Percentiles rank a stretch among this genome's conserved stretches.
Evolutionary conservation across 2,329 filamentous ascomycete genomes (phyloP).

Genomic region (Colletotrichum aenigma): DNA sequence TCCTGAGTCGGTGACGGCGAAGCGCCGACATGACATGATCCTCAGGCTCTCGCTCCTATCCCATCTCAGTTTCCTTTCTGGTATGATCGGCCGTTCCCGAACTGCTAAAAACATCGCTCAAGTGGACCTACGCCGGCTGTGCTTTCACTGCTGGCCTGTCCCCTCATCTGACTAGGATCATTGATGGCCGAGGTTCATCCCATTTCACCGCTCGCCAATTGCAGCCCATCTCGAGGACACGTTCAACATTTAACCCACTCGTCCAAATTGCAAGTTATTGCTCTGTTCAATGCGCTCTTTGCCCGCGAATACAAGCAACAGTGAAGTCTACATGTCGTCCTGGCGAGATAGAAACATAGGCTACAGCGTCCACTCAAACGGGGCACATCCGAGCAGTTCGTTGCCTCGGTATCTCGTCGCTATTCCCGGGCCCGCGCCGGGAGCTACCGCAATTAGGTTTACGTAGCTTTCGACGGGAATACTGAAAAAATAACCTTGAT

Average conservation of each 20-base stretch:
- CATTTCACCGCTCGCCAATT: not conserved
- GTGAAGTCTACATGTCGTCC: accelerated
- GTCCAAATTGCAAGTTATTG: not conserved
- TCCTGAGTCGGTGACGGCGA: not conserved
- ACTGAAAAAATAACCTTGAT: not conserved
- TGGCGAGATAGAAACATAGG: accelerated
- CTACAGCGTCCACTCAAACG: not conserved
- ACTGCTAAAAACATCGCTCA: not conserved
- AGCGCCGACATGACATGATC: not conserved
- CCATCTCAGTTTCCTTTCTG: not conserved
- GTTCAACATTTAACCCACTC: not conserved
- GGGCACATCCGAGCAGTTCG: not conserved
- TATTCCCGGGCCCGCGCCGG: not conserved
- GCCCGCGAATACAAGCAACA: not conserved
- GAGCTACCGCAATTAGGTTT: not conserved
- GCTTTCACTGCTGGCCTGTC: not conserved
- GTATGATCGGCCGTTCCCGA: not conserved
- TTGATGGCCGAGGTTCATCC: not conserved
- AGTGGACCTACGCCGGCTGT: not conserved
- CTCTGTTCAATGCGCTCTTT: not conserved
- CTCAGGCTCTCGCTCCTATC: not conserved
- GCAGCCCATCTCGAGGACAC: not conserved
- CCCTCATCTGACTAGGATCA: not conserved
- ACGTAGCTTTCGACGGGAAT: not conserved
- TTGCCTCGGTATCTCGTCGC: not conserved